These are phyloP conservation scores for Pythium phragmiticola DNA, from an alignment of 352 stramenopile species.

Conservation along the genomic window DNA sequence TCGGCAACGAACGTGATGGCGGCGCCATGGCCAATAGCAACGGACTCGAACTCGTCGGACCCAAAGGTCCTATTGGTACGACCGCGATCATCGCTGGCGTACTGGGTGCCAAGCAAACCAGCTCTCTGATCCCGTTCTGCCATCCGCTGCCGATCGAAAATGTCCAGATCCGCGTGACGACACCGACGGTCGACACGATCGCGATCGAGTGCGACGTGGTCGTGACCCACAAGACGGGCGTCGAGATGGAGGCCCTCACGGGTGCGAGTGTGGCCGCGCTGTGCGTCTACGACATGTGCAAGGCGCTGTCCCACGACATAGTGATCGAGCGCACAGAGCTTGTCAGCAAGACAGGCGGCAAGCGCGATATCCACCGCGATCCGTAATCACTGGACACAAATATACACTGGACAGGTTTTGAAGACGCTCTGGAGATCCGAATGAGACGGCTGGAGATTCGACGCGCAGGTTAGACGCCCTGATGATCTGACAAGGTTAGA, in stretches of 20 bases:
- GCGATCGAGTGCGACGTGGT: conserved; percentile 86
- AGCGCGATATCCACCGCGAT: conserved; percentile 57
- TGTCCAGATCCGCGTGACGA: conserved; percentile 84
- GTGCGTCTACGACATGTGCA: conserved; percentile 99
- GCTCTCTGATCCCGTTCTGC: conserved; percentile 92
- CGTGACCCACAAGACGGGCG: conserved; percentile 93
- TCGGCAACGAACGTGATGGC: conserved; percentile 1
- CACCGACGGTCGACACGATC: conserved; percentile 56
- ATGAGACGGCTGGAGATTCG: too few relatives aligned
- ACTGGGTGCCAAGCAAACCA: conserved; percentile 92
- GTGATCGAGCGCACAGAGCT: conserved; percentile 90
- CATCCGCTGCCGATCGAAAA: conserved; percentile 91
- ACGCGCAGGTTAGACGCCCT: too few relatives aligned
- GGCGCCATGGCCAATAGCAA: conserved; percentile 5
- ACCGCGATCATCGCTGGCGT: conserved; percentile 93
- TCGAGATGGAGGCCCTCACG: conserved; percentile 96
- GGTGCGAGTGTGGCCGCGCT: conserved; percentile 93
- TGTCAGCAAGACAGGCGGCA: conserved; percentile 91
- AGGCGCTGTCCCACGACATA: conserved; percentile 95
- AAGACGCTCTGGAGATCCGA: too few relatives aligned
- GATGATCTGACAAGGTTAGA: too few relatives aligned
- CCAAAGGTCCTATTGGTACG: conserved; percentile 90
- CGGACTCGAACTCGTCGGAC: conserved; percentile 45
- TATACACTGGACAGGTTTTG: conserved; percentile 13
- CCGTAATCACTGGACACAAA: conserved; percentile 12